phyloP scores from a whole-genome alignment of 2,329 filamentous ascomycete genomes.

The Talaromyces sp. region DNA sequence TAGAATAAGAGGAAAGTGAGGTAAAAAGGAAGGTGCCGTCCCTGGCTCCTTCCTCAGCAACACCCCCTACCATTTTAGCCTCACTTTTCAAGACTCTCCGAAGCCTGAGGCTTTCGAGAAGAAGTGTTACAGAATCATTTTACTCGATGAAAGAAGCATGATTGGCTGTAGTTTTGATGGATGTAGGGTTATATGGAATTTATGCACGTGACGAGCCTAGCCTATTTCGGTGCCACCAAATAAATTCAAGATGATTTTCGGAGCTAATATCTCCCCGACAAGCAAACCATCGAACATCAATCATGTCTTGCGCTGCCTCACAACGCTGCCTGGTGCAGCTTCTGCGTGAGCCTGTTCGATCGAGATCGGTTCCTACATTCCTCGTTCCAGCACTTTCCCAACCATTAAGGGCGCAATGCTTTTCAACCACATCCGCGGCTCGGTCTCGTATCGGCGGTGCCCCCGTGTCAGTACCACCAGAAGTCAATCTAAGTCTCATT shows the following conservation, averaged over 20 bases:
- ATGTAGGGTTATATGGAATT: background rate
- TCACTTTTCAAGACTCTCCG: background rate
- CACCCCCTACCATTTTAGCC: background rate
- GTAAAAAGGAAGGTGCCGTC: slow-evolving; percentile 15
- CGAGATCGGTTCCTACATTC: slow-evolving; percentile 63
- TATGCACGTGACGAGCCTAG: slow-evolving; percentile 14
- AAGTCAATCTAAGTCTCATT: slow-evolving; percentile 69
- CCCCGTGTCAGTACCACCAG: slow-evolving; percentile 74
- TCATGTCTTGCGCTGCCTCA: slow-evolving; percentile 54
- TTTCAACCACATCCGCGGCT: slow-evolving; percentile 66
- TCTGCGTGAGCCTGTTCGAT: slow-evolving; percentile 45
- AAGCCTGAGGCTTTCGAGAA: too few relatives aligned
- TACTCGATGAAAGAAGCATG: too few relatives aligned
- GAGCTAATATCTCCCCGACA: slow-evolving; percentile 25
- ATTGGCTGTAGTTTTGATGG: background rate
- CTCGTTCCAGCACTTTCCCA: slow-evolving; percentile 66
- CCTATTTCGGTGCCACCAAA: slow-evolving; percentile 21
- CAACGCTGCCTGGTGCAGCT: slow-evolving; percentile 59
- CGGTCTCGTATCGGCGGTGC: slow-evolving; percentile 82
- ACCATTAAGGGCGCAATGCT: slow-evolving; percentile 49
- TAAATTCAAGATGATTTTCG: slow-evolving; percentile 31
- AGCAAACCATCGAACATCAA: slow-evolving; percentile 25
- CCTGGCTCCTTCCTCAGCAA: slow-evolving; percentile 2
- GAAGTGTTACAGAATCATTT: background rate
- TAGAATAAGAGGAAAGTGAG: slow-evolving; percentile 13